phyloP scores from a whole-genome alignment of 352 stramenopile species.

The Pythium guiyangense region DNA sequence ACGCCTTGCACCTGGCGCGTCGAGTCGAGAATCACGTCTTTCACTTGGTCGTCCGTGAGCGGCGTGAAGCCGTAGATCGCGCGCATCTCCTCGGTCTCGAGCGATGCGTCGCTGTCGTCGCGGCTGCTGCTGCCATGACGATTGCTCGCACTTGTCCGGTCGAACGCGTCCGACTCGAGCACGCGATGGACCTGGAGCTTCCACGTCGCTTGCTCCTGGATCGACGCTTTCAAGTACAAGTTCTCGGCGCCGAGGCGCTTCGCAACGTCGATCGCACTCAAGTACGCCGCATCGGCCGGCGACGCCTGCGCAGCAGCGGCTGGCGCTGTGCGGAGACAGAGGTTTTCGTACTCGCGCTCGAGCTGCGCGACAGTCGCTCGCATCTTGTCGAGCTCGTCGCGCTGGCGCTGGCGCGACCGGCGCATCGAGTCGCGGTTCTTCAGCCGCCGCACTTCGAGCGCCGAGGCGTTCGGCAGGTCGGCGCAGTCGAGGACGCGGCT shows the following conservation, averaged over 20 bases:
- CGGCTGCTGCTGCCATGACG: slow-evolving; percentile 11
- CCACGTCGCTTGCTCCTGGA: slow-evolving; percentile 42
- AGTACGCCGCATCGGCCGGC: slow-evolving; percentile 14
- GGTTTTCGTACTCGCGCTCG: slow-evolving; percentile 33
- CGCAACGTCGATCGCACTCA: slow-evolving; percentile 19
- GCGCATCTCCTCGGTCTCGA: slow-evolving; percentile 28
- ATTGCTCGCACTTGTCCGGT: neutral
- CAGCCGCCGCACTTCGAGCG: slow-evolving; percentile 32
- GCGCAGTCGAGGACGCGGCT: slow-evolving; percentile 24
- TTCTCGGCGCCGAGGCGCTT: slow-evolving; percentile 52
- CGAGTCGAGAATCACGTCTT: slow-evolving; percentile 33
- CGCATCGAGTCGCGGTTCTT: slow-evolving; percentile 64
- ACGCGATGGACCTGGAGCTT: slow-evolving; percentile 43
- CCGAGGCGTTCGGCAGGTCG: slow-evolving; percentile 22
- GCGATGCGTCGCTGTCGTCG: slow-evolving; percentile 3
- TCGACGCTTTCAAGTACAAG: slow-evolving; percentile 35
- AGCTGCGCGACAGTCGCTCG: slow-evolving; percentile 30
- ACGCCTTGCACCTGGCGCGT: slow-evolving; percentile 25
- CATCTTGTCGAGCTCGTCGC: slow-evolving; percentile 38
- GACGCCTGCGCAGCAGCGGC: slow-evolving; percentile 6
- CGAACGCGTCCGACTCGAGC: slow-evolving; percentile 34
- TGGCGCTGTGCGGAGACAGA: slow-evolving; percentile 23
- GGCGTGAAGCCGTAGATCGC: slow-evolving; percentile 31
- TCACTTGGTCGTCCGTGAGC: slow-evolving; percentile 27
- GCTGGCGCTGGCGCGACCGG: slow-evolving; percentile 40